Evolutionary conservation across 2,329 filamentous ascomycete species (phyloP).

Genomic region (Monascus ruber): DNA sequence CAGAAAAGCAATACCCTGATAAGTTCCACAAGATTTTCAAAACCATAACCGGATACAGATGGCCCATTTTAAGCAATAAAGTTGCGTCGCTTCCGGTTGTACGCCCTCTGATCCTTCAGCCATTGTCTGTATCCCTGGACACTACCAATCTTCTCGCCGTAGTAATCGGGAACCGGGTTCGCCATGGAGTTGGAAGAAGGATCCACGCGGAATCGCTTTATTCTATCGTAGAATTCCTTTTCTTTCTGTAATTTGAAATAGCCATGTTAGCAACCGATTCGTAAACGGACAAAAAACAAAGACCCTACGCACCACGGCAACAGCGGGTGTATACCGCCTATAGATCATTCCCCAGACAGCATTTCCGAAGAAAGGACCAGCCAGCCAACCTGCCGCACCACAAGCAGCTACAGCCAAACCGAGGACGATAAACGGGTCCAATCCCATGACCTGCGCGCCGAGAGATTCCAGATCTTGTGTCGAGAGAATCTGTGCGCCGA

Average conservation of each 20-base stretch:
- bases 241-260: slow-evolving; percentile 55
- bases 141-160: slow-evolving; percentile 95
- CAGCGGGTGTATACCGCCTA: slow-evolving; percentile 57
- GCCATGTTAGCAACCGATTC: neutral
- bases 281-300: neutral
- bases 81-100: slow-evolving; percentile 70
- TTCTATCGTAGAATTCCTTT: slow-evolving; percentile 79
- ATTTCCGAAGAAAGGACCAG: slow-evolving; percentile 72
- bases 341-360: slow-evolving; percentile 68
- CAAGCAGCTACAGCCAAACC: slow-evolving; percentile 68
- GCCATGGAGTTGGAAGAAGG: slow-evolving; percentile 77
- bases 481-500: slow-evolving; percentile 46
- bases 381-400: slow-evolving; percentile 74
- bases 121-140: slow-evolving; percentile 85
- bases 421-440: slow-evolving; percentile 79
- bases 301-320: slow-evolving; percentile 49
- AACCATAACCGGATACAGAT: too few relatives aligned
- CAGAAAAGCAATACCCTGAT: too few relatives aligned
- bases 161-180: slow-evolving; percentile 95
- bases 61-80: slow-evolving; percentile 20
- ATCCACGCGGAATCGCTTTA: slow-evolving; percentile 87
- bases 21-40: slow-evolving; percentile 2
- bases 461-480: slow-evolving; percentile 56
- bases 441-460: slow-evolving; percentile 59
- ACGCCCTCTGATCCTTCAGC: slow-evolving; percentile 94